Evolutionary conservation across 192 early-diverging fungal genomes (phyloP).

Genomic region (Backusella mclennaniae): DNA sequence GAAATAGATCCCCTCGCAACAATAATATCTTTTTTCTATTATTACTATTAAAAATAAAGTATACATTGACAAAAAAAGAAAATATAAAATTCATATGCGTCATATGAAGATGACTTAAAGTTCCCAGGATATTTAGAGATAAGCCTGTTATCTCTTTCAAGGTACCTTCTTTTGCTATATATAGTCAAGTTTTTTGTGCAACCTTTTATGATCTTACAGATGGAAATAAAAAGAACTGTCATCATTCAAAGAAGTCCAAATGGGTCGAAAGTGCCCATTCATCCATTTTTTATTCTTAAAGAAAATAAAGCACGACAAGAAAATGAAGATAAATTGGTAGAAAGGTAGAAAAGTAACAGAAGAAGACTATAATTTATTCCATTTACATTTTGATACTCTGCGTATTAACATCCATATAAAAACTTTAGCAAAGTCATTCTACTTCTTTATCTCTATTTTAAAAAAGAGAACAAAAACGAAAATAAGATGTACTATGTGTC

Average conservation of each 20-base stretch:
- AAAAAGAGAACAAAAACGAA: not conserved
- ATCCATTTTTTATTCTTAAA: too few species aligned
- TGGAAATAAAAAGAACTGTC: not conserved
- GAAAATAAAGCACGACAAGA: too few species aligned
- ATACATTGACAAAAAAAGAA: not conserved
- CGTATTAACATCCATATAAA: too few species aligned
- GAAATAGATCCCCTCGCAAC: not conserved
- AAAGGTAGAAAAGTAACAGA: too few species aligned
- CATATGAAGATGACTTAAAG: not conserved
- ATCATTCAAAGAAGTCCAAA: not conserved
- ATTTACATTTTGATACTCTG: too few species aligned
- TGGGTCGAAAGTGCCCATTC: not conserved
- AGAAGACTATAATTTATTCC: too few species aligned
- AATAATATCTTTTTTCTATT: not conserved
- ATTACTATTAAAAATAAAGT: not conserved
- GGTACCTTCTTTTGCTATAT: not conserved
- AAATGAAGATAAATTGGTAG: too few species aligned
- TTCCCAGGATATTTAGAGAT: conserved; percentile 4
- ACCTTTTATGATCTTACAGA: not conserved
- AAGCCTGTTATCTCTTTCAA: conserved; percentile 2
- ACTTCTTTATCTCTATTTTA: too few species aligned
- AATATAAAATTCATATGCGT: not conserved
- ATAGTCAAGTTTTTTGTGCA: not conserved
- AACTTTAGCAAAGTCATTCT: too few species aligned
- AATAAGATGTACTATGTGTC: not conserved